Evolutionary conservation across 83 land plant genomes (phyloP), one percentile per base, ranked within the genome.

Genomic region (Isoetes engelmannii): DNA sequence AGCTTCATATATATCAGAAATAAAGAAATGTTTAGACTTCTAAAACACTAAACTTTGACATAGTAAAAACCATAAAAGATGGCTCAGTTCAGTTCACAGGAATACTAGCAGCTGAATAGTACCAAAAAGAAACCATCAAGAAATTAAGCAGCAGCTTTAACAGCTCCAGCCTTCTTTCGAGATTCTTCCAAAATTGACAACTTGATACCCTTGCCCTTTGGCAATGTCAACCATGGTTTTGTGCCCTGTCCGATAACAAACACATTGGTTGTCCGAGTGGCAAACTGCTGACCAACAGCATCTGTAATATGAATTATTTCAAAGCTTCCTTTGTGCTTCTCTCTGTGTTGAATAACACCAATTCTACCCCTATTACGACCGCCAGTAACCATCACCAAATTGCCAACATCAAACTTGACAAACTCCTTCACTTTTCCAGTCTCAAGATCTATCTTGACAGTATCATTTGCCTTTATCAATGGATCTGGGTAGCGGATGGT

Each of bases 171-270:
- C 15, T 77, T 62, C 78, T 74, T 82, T 57, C 63, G 70, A 8
- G 81, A 77, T 70, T 82, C 84, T 42, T 82, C 84, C 54, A 78
- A 77, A 63, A 78, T 82, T 5, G 75, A 65, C 17, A 78, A 72
- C 82, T 82, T 82, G 63, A 82, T 77, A 66, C 84, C 84, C 75
- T 82, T 82, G 71, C 84, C 84, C 64, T 67, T 74, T 5, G 84
- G 84, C 6, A 82, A 63, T 8, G 84, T 69, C 8, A 82, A 56
- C 81, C 81, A 82, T 4, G 81, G 84, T 72, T 82, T 82, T 46
- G 75, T 48, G 4, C 78, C 81, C 65, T 77, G 57, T 7, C 84
- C 84, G 6, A 82, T 79, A 44, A 75, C 74, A 67, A 78, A 82
- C 67, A 82, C 84, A 78, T 82, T 82, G n/a, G 78, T 75, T 68